Base-by-base conservation (phyloP, 106 monocot genomes). In the Iris macrosiphon region DNA sequence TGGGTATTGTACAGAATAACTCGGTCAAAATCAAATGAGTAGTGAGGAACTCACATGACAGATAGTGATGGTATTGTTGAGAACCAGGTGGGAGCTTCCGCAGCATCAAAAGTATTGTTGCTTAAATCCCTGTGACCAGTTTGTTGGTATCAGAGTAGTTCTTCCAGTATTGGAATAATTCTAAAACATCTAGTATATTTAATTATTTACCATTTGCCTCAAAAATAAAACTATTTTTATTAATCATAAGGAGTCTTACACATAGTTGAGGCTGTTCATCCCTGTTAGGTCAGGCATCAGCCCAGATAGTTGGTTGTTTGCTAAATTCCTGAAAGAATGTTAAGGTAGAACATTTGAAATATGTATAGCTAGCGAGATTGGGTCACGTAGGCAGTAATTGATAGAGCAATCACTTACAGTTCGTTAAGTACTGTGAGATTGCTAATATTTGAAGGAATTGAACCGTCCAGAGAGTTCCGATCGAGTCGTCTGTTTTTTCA, bases 261-360 rank as follows among this genome's bases (percentile, higher is more conserved):
- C 65, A 61, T 78, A 82, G 55, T 62, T 75, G 29, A 95, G 75
- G 3, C 5, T 15, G 14, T 25, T 77, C 72, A 89, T 67, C 32
- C 74, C 74, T 47, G 52, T 62, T 6, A 95, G 66, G 52, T 95
- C 44, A 25, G 95, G 89, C 35, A 89, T 29, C 12, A 40, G 4
- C 30, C 95, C 95, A 6, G 44, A 73, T 16, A 95, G 72, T 18
- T 60, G 15, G 64, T 95, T 95, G 57, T 77, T 85, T 35, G 95
- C 85, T 50, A 95, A 63, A 59, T 77, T 85, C 66, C 95, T 95
- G 69, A 33, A 63, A 62, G 8, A 59, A 42, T 17, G n/a, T 8
- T 22, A 30, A 6, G 14, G 17, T 47, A 22, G 6, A 17, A 19
- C 3, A 14, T 43, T 39, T 55, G 33, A 14, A 3, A 42, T 55